phyloP scores from a whole-genome alignment of 805 yeast species.

The Priceomyces carsonii region DNA sequence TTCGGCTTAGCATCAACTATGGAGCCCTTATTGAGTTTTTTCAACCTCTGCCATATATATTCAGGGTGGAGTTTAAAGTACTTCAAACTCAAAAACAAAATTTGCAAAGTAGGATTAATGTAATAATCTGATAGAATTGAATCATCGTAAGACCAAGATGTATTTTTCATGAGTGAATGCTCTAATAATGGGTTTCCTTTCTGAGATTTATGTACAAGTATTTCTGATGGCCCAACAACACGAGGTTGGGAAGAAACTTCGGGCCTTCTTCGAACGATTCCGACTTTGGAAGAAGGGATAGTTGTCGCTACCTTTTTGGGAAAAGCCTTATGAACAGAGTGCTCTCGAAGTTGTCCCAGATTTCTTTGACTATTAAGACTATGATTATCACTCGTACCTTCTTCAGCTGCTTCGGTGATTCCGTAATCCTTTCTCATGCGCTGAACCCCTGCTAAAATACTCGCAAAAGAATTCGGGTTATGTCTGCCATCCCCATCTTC shows the following conservation, averaged over 20 bases:
- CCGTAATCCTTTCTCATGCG: slow-evolving; percentile 52
- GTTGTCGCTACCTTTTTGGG: no score
- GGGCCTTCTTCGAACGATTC: no score
- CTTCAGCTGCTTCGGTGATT: slow-evolving; percentile 7
- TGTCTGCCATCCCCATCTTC: slow-evolving; percentile 11
- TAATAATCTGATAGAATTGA: slow-evolving; percentile 61
- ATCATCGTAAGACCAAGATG: slow-evolving; percentile 56
- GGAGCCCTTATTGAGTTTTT: slow-evolving; percentile 42
- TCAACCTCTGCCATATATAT: slow-evolving; percentile 58
- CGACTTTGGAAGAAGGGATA: no score
- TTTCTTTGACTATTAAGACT: no score
- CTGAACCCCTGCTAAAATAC: slow-evolving; percentile 70
- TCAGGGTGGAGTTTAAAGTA: slow-evolving; percentile 79
- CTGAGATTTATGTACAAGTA: slow-evolving; percentile 65
- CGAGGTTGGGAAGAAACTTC: slow-evolving; percentile 5
- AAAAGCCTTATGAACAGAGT: no score
- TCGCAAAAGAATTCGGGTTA: slow-evolving; percentile 68
- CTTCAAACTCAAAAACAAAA: slow-evolving; percentile 64
- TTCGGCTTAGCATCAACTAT: slow-evolving; percentile 24
- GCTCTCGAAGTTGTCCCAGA: no score
- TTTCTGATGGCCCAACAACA: slow-evolving; percentile 15
- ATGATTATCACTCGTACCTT: no score
- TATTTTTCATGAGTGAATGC: slow-evolving; percentile 47
- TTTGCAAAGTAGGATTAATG: slow-evolving; percentile 54
- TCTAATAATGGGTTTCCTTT: slow-evolving; percentile 70